Evolutionary conservation across 164 flowering plant genomes (phyloP), one percentile per base, ranked within the genome.

Genomic region (Akebia trifoliata): DNA sequence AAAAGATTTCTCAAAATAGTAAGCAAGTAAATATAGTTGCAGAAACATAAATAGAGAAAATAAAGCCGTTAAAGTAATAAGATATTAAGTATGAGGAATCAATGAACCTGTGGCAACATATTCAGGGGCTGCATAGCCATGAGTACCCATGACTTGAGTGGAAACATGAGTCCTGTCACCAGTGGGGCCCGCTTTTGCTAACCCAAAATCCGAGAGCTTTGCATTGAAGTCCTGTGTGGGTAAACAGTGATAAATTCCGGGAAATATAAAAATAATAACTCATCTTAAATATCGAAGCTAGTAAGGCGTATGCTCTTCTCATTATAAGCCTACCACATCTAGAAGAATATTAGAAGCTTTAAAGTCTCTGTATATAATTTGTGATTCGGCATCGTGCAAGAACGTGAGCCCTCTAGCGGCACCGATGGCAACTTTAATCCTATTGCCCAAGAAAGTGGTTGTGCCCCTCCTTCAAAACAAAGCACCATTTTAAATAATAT

Each of bases 341-440:
- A 92, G 74, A 54, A 92, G 82, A 56, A 92, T 86, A 57, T 89
- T 92, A 10, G 96, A 80, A 53, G 95, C 85, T 64, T 88, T 88
- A 62, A 91, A 76, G 67, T 91, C 95, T 12, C 96, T 78, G 68
- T 83, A 86, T 51, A 92, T 92, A 50, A 92, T 86, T 79, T 81
- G 86, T 12, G 78, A 69, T 68, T 85, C 69, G 21, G 83, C 83
- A 53, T 85, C 84, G 50, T 91, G 98, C 67, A 91, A 76, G 58
- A 88, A 91, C 9, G 80, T 56, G 45, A 91, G 92, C 54, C 96
- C 96, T 65, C 81, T 71, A 3, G 98, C 98, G 54, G 96, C 95
- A 49, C 79, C 95, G 34, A 79, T 74, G 1, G 96, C 96, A 47
- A 88, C 91, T 74, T 84, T 91, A 17, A 91, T 80, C 74, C 98